Conservation (phyloP, 768 basidiomycete species). For the Tricholoma sp. region DNA sequence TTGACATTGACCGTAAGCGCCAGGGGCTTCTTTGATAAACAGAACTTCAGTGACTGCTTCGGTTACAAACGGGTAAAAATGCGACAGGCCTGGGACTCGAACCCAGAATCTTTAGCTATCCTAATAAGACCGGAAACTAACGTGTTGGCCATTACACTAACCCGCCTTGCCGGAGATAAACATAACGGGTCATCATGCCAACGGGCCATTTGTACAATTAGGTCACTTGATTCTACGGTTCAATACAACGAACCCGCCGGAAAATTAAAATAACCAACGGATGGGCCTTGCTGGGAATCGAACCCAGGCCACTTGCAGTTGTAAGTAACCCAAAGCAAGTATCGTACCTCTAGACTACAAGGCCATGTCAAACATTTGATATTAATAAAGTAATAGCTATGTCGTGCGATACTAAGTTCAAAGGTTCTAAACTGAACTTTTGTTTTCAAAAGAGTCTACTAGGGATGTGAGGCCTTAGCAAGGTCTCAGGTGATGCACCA, state of each 20-base stretch:
- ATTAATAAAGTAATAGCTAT: too few relatives aligned
- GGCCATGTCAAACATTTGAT: constrained; percentile 9
- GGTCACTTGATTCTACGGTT: too few relatives aligned
- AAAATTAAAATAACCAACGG: too few relatives aligned
- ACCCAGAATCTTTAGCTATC: constrained; percentile 27
- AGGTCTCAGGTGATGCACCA: too few relatives aligned
- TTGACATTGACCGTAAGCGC: too few relatives aligned
- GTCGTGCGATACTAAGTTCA: too few relatives aligned
- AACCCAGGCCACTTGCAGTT: constrained; percentile 46
- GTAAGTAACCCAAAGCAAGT: constrained; percentile 39
- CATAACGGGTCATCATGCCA: not conserved
- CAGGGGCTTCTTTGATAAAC: too few relatives aligned
- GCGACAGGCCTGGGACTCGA: constrained; percentile 26
- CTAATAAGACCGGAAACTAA: constrained; percentile 13
- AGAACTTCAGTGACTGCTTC: too few relatives aligned
- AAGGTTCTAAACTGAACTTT: too few relatives aligned
- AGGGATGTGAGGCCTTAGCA: too few relatives aligned
- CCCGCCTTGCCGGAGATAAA: not conserved
- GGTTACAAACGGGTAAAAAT: constrained; percentile 2
- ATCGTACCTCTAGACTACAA: constrained; percentile 40
- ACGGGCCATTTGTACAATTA: not conserved
- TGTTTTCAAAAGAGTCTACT: too few relatives aligned
- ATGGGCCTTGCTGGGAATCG: constrained; percentile 44
- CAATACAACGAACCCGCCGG: too few relatives aligned
- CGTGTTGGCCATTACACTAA: constrained; percentile 22